Evolutionary conservation across 1,284 basidiomycete species (phyloP).

Genomic region (Rhodotorula sp.): DNA sequence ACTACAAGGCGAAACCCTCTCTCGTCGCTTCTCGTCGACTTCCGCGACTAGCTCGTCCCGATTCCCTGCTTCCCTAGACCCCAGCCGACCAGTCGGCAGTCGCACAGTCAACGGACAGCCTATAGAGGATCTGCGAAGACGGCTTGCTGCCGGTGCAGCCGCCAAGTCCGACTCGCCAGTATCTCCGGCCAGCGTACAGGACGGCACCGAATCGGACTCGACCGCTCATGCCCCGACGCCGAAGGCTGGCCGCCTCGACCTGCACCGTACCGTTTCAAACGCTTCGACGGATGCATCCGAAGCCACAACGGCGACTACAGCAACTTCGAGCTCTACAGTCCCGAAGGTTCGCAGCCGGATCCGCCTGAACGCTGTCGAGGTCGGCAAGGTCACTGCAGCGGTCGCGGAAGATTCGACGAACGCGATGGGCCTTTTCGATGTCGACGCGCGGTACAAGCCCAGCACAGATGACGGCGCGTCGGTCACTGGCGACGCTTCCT

Average conservation of each 20-base stretch:
- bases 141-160: slow-evolving; percentile 50
- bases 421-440: slow-evolving; percentile 42
- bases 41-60: slow-evolving; percentile 7
- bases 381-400: slow-evolving; percentile 38
- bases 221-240: background rate
- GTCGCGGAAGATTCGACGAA: slow-evolving; percentile 40
- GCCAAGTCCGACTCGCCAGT: slow-evolving; percentile 10
- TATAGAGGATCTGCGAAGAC: slow-evolving; percentile 65
- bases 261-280: slow-evolving; percentile 31
- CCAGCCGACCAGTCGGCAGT: background rate
- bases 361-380: slow-evolving; percentile 39
- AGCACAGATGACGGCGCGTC: slow-evolving; percentile 13
- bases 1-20: background rate
- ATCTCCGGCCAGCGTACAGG: slow-evolving; percentile 23
- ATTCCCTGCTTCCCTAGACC: slow-evolving; percentile 11
- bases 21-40: slow-evolving; percentile 12
- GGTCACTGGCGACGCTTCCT: background rate
- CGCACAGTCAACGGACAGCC: slow-evolving; percentile 17
- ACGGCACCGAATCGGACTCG: background rate
- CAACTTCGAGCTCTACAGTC: background rate
- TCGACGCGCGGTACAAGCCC: slow-evolving; percentile 30
- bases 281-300: slow-evolving; percentile 31
- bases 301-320: slow-evolving; percentile 7
- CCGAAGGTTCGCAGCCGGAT: slow-evolving; percentile 29
- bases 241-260: slow-evolving; percentile 15